Percentiles rank a stretch among this genome's conserved stretches.
phyloP scores from a whole-genome alignment of 2,329 filamentous ascomycete species.

The Monilinia aucupariae region DNA sequence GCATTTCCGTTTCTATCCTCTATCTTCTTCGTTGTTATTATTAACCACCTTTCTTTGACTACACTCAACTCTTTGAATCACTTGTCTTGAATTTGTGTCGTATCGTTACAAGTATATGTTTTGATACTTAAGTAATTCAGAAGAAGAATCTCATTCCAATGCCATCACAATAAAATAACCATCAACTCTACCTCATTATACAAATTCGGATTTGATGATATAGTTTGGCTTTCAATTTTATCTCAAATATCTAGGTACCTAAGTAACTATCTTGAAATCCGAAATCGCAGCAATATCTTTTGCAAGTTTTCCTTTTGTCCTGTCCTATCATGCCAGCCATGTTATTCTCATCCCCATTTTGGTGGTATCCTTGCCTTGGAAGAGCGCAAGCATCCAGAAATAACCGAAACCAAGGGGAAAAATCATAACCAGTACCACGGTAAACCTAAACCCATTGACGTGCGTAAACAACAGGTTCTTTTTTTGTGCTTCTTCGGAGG shows the following conservation, averaged over 20 bases:
- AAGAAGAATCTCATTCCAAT: neutral
- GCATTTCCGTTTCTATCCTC: no score
- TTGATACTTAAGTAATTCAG: neutral
- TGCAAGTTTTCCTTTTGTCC: no score
- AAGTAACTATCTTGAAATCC: conserved; percentile 3
- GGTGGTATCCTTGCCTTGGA: neutral
- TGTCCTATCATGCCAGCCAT: neutral
- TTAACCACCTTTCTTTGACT: neutral
- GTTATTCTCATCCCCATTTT: neutral
- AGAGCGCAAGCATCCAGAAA: neutral
- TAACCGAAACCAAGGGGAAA: neutral
- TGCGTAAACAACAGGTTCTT: neutral
- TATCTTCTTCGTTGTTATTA: neutral
- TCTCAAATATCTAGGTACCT: conserved; percentile 10
- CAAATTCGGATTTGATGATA: neutral
- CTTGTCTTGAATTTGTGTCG: neutral
- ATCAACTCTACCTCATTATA: neutral
- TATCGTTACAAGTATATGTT: neutral
- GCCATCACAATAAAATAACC: neutral
- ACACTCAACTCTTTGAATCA: neutral
- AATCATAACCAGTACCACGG: neutral
- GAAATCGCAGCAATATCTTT: neutral
- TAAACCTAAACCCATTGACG: neutral
- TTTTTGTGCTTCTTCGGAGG: neutral
- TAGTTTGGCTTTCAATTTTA: neutral